Percentiles rank a stretch among this genome's conserved stretches.
Evolutionary conservation across 1,284 basidiomycete genomes (phyloP).

Genomic region (Bondarzewia mesenterica): DNA sequence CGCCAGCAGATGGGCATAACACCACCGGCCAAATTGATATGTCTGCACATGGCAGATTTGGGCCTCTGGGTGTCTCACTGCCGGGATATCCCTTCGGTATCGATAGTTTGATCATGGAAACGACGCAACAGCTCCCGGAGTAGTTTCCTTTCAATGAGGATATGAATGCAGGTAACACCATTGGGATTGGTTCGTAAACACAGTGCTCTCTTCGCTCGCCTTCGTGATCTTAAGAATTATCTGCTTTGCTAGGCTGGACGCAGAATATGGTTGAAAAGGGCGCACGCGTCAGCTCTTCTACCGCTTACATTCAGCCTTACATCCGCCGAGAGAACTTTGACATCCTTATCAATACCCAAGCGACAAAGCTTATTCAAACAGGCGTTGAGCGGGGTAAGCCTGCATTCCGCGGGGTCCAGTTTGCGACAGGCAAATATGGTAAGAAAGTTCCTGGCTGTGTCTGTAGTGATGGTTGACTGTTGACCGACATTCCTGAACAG

Average conservation of each 20-base stretch:
- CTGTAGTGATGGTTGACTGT: neutral
- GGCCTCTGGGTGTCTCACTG: slow-evolving; percentile 24
- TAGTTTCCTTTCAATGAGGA: slow-evolving; percentile 18
- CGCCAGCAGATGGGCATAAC: slow-evolving; percentile 23
- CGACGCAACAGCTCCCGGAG: slow-evolving; percentile 9
- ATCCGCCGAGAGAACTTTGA: slow-evolving; percentile 29
- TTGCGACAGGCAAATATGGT: neutral
- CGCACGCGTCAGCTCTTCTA: slow-evolving; percentile 27
- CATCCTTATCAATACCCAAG: slow-evolving; percentile 24
- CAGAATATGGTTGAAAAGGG: slow-evolving; percentile 23
- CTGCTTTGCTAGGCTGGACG: slow-evolving; percentile 25
- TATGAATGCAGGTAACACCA: slow-evolving; percentile 12
- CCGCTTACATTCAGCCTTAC: slow-evolving; percentile 28
- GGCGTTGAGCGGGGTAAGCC: neutral
- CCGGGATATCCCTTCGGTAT: slow-evolving; percentile 18
- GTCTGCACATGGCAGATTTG: slow-evolving; percentile 20
- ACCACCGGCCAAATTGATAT: slow-evolving; percentile 15
- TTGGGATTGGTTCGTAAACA: slow-evolving; percentile 19
- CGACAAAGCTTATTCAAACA: slow-evolving; percentile 10
- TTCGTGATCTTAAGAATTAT: neutral
- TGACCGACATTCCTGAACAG: neutral
- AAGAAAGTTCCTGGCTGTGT: no score
- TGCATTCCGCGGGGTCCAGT: slow-evolving; percentile 4
- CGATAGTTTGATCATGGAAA: slow-evolving; percentile 7
- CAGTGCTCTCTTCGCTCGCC: neutral